Base-by-base conservation (phyloP, 2,329 filamentous ascomycete species). In the Stachybotrys echinatus region DNA sequence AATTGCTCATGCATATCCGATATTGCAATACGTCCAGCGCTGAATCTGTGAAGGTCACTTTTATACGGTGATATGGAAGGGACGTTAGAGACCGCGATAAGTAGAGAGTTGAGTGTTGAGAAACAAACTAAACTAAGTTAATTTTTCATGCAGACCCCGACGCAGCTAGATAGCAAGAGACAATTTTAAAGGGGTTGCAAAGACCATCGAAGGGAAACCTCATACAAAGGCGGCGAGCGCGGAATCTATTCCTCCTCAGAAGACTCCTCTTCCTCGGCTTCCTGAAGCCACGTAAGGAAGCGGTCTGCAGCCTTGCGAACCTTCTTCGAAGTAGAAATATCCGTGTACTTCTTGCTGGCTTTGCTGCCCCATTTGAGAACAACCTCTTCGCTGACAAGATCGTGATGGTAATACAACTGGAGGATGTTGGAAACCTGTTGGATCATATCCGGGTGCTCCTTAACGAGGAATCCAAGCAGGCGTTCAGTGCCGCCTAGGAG, bases 281-380 rank as follows among this genome's bases (percentile, higher is more conserved):
- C 89, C 60, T 89, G 83, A 51, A 97, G 89, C 92, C 92, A 97
- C 61, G 85, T 88, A 64, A 96, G 80, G 81, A 99, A 99, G 56
- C 89, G 86, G 76, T 95, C 88, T 48, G 94, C 91, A 57, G 89
- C 88, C 79, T 95, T 92, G 75, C 92, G 90, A 55, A 97, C 91
- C 80, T 95, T 95, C 80, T 91, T 92, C 74, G 90, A 95, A 54
- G 85, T 92, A 52, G 85, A 68, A 53, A 95, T 72, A 67, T 97
- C 92, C 60, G 95, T 89, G 68, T 97, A 97, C 77, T 96, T 96
- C 86, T 95, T 96, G 83, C 90, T 96, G 52, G 92, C 91, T 80
- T 94, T 96, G 66, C 82, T 80, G 57, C 92, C 92, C 92, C 94
- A 99, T 60, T 87, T 86, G 72, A 86, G 88, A 66, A 95, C 83